Evolutionary conservation across 176 grass and related monocot genomes (phyloP).

Genomic region (Lolium rigidum): DNA sequence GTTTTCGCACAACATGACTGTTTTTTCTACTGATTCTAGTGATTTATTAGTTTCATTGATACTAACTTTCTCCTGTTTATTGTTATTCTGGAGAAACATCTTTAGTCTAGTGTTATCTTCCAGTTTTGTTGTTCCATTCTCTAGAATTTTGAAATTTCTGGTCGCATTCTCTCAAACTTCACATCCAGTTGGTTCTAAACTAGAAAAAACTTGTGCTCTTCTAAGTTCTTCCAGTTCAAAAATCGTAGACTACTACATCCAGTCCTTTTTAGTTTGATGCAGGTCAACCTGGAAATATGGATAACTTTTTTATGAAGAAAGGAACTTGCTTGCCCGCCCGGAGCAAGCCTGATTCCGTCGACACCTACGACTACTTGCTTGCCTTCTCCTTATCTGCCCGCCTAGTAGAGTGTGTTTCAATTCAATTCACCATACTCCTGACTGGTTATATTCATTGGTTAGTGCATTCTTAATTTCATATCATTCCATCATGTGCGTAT

Average conservation of each 20-base stretch:
- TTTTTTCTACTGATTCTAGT: no score
- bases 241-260: not conserved
- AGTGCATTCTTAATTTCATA: not conserved
- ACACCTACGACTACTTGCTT: constrained; percentile 64
- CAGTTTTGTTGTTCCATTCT: not conserved
- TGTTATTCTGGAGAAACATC: no score
- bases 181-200: not conserved
- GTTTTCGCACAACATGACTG: no score
- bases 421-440: not conserved
- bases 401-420: not conserved
- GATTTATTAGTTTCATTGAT: no score
- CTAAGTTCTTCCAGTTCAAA: not conserved
- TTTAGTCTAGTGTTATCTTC: no score
- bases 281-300: not conserved
- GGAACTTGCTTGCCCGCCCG: constrained; percentile 32
- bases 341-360: constrained; percentile 68
- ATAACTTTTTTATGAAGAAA: no score
- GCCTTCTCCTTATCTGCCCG: not conserved
- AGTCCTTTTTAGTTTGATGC: not conserved
- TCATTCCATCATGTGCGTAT: constrained; percentile 28
- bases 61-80: no score
- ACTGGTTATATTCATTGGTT: not conserved
- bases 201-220: not conserved
- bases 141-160: not conserved
- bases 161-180: not conserved